Evolutionary conservation across 176 grass and related monocot genomes (phyloP).

Genomic region (Miscanthus lutarioriparius): DNA sequence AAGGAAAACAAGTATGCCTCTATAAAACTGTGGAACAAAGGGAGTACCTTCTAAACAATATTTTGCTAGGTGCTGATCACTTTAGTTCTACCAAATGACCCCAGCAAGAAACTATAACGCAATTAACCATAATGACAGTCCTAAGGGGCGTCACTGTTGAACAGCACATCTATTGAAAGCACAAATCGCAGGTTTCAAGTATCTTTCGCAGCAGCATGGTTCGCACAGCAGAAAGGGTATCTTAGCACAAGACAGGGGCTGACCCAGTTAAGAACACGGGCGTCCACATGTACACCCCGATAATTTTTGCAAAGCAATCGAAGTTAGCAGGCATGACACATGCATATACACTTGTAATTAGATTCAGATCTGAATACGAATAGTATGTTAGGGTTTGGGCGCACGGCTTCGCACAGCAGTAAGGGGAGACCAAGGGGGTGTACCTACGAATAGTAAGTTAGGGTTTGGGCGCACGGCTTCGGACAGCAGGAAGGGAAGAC

Average conservation of each 20-base stretch:
- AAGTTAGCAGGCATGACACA: too few species aligned
- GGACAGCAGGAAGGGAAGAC: too few species aligned
- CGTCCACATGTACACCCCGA: too few species aligned
- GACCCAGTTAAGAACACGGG: too few species aligned
- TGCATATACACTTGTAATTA: too few species aligned
- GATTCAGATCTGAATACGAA: neutral
- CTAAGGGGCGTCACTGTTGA: neutral
- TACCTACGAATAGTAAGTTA: neutral
- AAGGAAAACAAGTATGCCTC: too few species aligned
- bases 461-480: neutral
- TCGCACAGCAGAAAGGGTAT: neutral
- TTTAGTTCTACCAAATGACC: neutral
- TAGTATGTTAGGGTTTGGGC: too few species aligned
- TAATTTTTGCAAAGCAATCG: too few species aligned
- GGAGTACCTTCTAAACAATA: too few species aligned
- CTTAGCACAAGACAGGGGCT: neutral
- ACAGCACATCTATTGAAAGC: neutral
- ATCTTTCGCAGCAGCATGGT: neutral
- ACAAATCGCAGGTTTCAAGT: neutral
- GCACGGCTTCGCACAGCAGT: neutral
- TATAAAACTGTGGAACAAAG: too few species aligned
- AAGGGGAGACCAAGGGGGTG: neutral
- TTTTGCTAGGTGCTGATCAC: too few species aligned
- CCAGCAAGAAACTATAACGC: neutral
- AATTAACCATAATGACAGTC: neutral